Percentiles rank a stretch among this genome's conserved stretches.
phyloP scores from a whole-genome alignment of 2,329 filamentous ascomycete genomes.

The Dactylellina haptotyla region DNA sequence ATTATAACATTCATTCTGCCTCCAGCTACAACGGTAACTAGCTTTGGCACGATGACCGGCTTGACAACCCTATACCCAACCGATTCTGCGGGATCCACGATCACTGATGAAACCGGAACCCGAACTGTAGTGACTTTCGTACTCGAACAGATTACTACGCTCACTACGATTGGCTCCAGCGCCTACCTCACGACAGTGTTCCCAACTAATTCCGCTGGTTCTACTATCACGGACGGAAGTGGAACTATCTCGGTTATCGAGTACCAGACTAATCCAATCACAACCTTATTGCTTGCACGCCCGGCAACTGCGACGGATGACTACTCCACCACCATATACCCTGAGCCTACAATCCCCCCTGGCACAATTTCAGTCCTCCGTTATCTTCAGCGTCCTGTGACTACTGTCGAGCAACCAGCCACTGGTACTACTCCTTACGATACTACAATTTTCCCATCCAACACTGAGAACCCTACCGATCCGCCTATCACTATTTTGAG shows the following conservation, averaged over 20 bases:
- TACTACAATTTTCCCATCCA: conserved; percentile 3
- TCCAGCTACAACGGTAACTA: neutral
- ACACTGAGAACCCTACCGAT: neutral
- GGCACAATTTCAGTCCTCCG: conserved; percentile 1
- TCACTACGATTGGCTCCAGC: neutral
- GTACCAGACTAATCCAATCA: neutral
- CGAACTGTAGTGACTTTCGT: neutral
- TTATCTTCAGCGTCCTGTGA: neutral
- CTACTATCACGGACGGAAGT: neutral
- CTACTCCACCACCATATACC: neutral
- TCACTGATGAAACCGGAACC: neutral
- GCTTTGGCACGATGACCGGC: neutral
- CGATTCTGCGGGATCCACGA: neutral
- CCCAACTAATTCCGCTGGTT: neutral
- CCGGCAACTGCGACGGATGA: neutral
- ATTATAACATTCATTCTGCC: neutral
- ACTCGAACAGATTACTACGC: neutral
- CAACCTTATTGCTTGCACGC: neutral
- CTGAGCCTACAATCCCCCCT: neutral
- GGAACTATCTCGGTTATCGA: neutral
- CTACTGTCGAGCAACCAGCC: neutral
- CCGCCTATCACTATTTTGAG: conserved; percentile 1
- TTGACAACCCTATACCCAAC: conserved; percentile 1
- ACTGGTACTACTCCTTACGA: neutral
- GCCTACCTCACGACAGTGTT: neutral